Conservation (phyloP, 2,329 filamentous ascomycete genomes). For the Ceratocystis huliohia region DNA sequence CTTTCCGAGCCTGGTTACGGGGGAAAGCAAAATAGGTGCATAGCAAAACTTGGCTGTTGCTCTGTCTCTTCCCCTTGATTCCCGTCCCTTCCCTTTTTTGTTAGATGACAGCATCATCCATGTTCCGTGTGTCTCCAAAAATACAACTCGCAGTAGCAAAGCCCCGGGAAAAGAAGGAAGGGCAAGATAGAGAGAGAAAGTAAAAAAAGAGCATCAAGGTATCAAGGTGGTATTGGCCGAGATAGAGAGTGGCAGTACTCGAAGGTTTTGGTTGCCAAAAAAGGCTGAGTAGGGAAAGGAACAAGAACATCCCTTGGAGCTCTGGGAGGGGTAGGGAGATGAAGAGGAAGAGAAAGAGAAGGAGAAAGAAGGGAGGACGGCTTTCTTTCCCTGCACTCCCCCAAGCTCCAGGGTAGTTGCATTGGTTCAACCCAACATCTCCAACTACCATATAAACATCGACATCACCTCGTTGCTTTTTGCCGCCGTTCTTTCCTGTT, state of each 20-base stretch:
- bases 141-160: not conserved
- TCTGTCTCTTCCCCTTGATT: not conserved
- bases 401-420: slow-evolving; percentile 4
- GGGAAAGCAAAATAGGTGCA: not conserved
- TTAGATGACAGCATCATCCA: slow-evolving; percentile 1
- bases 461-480: not conserved
- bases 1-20: not conserved
- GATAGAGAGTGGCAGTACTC: not conserved
- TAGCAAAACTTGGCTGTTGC: not conserved
- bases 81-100: not conserved
- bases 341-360: no score
- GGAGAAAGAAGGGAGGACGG: no score
- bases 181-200: not conserved
- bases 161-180: not conserved
- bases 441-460: slow-evolving; percentile 9
- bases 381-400: not conserved
- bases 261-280: not conserved
- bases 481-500: not conserved
- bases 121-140: slow-evolving; percentile 10
- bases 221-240: not conserved
- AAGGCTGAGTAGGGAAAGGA: not conserved
- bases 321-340: not conserved
- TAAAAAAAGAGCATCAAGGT: no score
- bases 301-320: not conserved
- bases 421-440: not conserved